Evolutionary conservation across 129 eudicot species (phyloP).

Genomic region (carrot (Daucus carota)): DNA sequence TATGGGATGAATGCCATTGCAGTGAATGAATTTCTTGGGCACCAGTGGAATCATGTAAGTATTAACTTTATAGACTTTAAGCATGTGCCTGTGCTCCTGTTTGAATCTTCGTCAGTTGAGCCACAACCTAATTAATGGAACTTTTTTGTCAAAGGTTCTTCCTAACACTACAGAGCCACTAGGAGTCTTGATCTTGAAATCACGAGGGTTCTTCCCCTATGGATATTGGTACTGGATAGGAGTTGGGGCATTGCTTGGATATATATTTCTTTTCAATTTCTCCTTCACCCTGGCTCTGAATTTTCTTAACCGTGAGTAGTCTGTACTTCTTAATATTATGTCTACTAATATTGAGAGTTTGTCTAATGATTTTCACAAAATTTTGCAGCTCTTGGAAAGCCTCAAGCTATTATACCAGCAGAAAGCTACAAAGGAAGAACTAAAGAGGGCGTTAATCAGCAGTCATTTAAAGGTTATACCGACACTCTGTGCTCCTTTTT

Average conservation of each 20-base stretch:
- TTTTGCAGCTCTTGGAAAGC: conserved; percentile 47
- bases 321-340: not conserved
- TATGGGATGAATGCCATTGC: conserved; percentile 64
- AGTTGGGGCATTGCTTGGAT: conserved; percentile 57
- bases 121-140: not conserved
- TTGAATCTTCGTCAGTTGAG: not conserved
- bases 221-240: conserved; percentile 76
- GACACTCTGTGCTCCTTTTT: not conserved
- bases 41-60: conserved; percentile 57
- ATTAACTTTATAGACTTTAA: not conserved
- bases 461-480: conserved; percentile 12
- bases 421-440: conserved; percentile 17
- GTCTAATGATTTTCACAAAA: not conserved
- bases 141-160: conserved; percentile 17
- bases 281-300: conserved; percentile 31
- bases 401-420: conserved; percentile 33
- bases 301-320: conserved; percentile 58
- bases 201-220: conserved; percentile 49
- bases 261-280: conserved; percentile 38
- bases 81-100: not conserved
- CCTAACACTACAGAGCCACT: conserved; percentile 23
- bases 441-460: conserved; percentile 15
- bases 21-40: conserved; percentile 75
- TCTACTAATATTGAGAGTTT: not conserved
- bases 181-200: conserved; percentile 37